phyloP scores from a whole-genome alignment of 306 rosid species.

The Malus asiatica region DNA sequence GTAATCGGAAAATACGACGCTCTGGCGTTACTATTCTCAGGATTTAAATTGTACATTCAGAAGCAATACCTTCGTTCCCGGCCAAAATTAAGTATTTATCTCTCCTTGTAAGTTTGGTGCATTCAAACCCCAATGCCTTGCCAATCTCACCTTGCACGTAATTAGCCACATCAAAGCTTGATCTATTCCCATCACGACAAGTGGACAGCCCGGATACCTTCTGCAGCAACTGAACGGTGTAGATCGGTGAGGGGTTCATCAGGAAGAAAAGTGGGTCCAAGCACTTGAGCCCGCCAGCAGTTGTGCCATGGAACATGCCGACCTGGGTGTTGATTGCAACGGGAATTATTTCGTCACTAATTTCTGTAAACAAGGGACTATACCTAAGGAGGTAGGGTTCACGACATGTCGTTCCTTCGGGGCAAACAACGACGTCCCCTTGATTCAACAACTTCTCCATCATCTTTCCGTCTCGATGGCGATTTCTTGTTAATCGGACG shows the following conservation, averaged over 20 bases:
- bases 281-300: constrained; percentile 75
- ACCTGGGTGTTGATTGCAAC: constrained; percentile 56
- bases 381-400: constrained; percentile 77
- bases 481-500: constrained; percentile 52
- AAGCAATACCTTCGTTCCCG: constrained; percentile 68
- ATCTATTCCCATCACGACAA: neutral
- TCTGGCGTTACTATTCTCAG: too few species aligned
- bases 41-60: neutral
- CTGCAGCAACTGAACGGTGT: constrained; percentile 33
- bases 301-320: constrained; percentile 81
- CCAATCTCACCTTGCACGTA: constrained; percentile 48
- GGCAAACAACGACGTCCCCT: constrained; percentile 72
- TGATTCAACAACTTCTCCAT: constrained; percentile 34
- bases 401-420: constrained; percentile 89
- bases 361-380: constrained; percentile 69
- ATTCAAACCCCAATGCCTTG: constrained; percentile 43
- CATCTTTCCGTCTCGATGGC: constrained; percentile 37
- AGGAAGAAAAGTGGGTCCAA: constrained; percentile 68
- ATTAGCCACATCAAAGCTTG: constrained; percentile 55
- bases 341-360: constrained; percentile 43
- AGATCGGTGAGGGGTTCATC: constrained; percentile 59
- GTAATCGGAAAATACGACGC: too few species aligned
- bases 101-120: constrained; percentile 65
- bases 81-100: constrained; percentile 78
- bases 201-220: constrained; percentile 12